Base-by-base conservation (phyloP, 768 basidiomycete genomes). In the Suillus decipiens region DNA sequence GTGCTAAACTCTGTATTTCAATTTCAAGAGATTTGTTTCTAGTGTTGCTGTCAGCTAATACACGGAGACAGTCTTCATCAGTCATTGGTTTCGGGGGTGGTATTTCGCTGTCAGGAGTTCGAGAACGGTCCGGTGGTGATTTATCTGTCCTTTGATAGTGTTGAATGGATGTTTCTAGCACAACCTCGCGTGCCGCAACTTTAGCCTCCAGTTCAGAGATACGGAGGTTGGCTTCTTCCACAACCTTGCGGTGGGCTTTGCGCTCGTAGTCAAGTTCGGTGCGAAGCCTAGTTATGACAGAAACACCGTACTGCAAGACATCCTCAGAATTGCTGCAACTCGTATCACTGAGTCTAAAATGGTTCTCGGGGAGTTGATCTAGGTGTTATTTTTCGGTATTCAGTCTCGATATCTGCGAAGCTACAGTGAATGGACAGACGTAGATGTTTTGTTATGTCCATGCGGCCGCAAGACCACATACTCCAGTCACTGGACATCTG, bases 181-280 rank as follows among this genome's bases (percentile, higher is more conserved):
- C 84, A 0, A 80, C 80, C 51, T 88, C 87, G n/a, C 86, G 77
- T 6, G 81, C 79, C 0, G 86, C 83, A 5, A 89, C 70, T 70
- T 81, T 81, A 0, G 86, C 85, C 62, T 83, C 79, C 2, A 89
- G 76, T 19, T 75, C 72, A 5, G 78, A 70, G 28, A 84, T 78
- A 55, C 80, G 78, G 1, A 72, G 67, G 55, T 82, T 81, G 0
- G 79, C 76, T 3, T 76, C 73, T 19, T 78, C 72, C 10, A 73
- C 75, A 1, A 78, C 81, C n/a, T 72, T 72, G 11, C 65, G 67
- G 66, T 85, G 84, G 0, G 79, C 79, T 47, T 67, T 67, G 3
- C 79, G 78, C 67, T 86, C 85, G 0, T 73, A 61, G 33, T 81
- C 80, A 37, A 82, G 77, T 65, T 84, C 78, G 22, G 61, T 71